These are phyloP conservation scores for Ceratocystis harringtonii DNA, from an alignment of 2,329 filamentous ascomycete genomes.

Conservation along the genomic window DNA sequence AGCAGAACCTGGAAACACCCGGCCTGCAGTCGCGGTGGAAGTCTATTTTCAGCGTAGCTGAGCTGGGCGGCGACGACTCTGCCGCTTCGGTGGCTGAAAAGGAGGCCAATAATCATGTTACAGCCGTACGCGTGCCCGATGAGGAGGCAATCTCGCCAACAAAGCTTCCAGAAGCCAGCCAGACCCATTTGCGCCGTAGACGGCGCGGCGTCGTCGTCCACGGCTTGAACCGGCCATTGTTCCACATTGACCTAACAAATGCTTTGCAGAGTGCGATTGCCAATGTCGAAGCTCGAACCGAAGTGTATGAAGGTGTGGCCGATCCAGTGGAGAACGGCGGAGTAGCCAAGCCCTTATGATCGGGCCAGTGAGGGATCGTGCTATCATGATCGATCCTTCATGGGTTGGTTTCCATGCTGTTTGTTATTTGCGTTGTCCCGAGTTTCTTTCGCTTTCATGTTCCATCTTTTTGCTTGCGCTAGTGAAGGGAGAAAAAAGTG, in stretches of 20 bases:
- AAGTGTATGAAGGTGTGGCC: constrained; percentile 19
- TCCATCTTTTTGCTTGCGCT: no score
- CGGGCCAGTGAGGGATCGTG: not conserved
- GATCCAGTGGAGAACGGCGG: constrained; percentile 2
- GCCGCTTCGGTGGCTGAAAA: constrained; percentile 55
- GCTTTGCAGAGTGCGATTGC: constrained; percentile 76
- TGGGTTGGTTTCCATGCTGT: not conserved
- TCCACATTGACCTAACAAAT: constrained; percentile 83
- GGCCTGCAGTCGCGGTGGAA: constrained; percentile 59
- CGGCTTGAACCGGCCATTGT: constrained; percentile 77
- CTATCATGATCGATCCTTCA: no score
- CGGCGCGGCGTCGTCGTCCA: constrained; percentile 54
- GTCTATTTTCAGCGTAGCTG: constrained; percentile 87
- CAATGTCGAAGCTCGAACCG: constrained; percentile 49
- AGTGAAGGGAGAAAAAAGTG: no score
- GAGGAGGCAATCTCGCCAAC: constrained; percentile 5
- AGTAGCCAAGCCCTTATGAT: constrained; percentile 9
- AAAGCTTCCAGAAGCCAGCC: not conserved
- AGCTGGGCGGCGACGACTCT: constrained; percentile 58
- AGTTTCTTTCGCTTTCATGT: not conserved
- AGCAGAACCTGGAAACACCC: constrained; percentile 27
- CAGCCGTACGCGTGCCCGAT: constrained; percentile 3
- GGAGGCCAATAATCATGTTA: constrained; percentile 38
- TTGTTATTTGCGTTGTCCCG: not conserved
- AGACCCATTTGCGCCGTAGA: constrained; percentile 20